phyloP scores from a whole-genome alignment of 2,329 filamentous ascomycete species.

The Nothomitra cinnamomea region DNA sequence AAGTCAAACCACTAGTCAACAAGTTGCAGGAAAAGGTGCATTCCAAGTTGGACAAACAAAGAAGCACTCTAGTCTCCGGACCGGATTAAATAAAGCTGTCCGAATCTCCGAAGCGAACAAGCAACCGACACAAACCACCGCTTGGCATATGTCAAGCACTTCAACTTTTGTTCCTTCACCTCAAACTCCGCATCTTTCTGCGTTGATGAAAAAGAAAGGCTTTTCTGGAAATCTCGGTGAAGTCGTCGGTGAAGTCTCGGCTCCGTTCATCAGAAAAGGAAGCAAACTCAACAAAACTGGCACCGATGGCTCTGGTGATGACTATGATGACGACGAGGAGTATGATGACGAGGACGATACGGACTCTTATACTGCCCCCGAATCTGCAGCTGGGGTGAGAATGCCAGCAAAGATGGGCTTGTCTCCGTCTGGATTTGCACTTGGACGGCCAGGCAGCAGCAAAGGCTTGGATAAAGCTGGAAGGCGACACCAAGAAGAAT shows the following conservation, averaged over 20 bases:
- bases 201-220: slow-evolving; percentile 43
- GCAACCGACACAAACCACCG: not conserved
- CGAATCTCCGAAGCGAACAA: too few species aligned
- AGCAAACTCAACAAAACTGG: not conserved
- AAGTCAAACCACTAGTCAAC: too few species aligned
- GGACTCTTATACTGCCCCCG: slow-evolving; percentile 15
- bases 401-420: slow-evolving; percentile 41
- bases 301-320: not conserved
- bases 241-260: slow-evolving; percentile 37
- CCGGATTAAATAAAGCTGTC: too few species aligned
- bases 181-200: slow-evolving; percentile 50
- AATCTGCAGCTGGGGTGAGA: slow-evolving; percentile 27
- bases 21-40: too few species aligned
- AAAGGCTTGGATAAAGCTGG: slow-evolving; percentile 15
- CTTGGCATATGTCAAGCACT: not conserved
- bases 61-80: too few species aligned
- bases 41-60: too few species aligned
- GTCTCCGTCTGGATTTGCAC: slow-evolving; percentile 29
- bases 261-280: not conserved
- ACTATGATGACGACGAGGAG: slow-evolving; percentile 19
- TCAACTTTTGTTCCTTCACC: slow-evolving; percentile 34
- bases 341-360: slow-evolving; percentile 21
- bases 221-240: slow-evolving; percentile 42
- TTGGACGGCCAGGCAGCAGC: slow-evolving; percentile 22
- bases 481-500: not conserved